These are phyloP conservation scores for Lactifluus subvellereus DNA, from an alignment of 768 basidiomycete species.

Conservation along the genomic window DNA sequence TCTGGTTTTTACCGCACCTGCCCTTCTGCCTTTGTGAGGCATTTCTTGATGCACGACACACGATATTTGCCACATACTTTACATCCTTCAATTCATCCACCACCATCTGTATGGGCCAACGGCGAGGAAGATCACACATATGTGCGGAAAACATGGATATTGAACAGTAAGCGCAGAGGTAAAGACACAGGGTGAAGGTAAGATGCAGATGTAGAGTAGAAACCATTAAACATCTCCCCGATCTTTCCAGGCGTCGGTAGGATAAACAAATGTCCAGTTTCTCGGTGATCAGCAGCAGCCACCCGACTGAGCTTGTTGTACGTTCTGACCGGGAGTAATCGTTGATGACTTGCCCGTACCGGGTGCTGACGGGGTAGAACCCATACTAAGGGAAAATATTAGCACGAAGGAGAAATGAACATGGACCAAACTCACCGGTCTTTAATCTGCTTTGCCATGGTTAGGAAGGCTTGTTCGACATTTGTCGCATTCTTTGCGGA, in stretches of 20 bases:
- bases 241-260: conserved; percentile 22
- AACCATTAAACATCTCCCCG: conserved; percentile 24
- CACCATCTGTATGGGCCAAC: background rate
- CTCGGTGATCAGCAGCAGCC: conserved; percentile 67
- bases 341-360: conserved; percentile 77
- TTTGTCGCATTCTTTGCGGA: conserved; percentile 99
- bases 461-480: conserved; percentile 99
- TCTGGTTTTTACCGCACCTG: background rate
- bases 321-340: conserved; percentile 78
- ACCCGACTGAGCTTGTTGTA: conserved; percentile 65
- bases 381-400: conserved; percentile 54
- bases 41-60: background rate
- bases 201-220: conserved; percentile 21
- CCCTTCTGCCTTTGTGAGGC: background rate
- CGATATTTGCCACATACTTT: background rate
- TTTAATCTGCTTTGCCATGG: conserved; percentile 95
- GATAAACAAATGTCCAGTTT: conserved; percentile 23
- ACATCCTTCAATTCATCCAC: background rate
- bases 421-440: conserved; percentile 53
- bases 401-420: background rate
- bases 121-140: conserved; percentile 7
- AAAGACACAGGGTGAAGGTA: conserved; percentile 23
- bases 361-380: conserved; percentile 67
- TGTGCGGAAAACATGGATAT: conserved; percentile 19
- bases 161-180: conserved; percentile 22